Percentiles rank a stretch among this genome's conserved stretches.
phyloP scores from a whole-genome alignment of 139 green algal species.

The Edaphochlamys debaryana region DNA sequence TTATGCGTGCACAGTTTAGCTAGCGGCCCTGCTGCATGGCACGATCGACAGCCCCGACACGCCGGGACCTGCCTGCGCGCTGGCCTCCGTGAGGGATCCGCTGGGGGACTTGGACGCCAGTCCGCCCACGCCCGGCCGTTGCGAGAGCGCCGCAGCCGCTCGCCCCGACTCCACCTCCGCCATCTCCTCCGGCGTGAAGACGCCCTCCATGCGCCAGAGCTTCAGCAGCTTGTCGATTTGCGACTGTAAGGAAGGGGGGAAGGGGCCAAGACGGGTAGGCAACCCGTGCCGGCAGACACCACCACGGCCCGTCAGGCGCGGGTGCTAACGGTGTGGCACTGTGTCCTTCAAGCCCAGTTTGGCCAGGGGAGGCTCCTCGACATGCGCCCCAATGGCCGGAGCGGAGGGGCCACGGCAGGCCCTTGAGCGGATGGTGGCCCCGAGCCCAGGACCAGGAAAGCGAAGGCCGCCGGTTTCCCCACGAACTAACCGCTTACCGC shows the following conservation, averaged over 20 bases:
- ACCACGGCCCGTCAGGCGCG: no score
- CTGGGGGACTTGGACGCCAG: conserved; percentile 29
- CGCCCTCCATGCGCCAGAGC: conserved; percentile 21
- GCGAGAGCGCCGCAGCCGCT: background rate
- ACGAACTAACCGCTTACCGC: background rate
- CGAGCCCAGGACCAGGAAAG: no score
- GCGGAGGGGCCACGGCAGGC: no score
- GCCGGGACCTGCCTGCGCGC: conserved; percentile 35
- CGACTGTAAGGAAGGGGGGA: background rate
- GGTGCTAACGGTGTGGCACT: background rate
- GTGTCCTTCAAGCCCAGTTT: background rate
- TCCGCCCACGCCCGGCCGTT: background rate
- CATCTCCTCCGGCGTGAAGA: conserved; percentile 18
- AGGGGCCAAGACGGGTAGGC: no score
- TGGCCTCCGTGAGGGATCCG: conserved; percentile 38
- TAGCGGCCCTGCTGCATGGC: no score
- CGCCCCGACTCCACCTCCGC: conserved; percentile 19
- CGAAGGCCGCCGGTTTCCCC: background rate
- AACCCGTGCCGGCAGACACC: background rate
- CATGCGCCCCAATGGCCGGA: no score
- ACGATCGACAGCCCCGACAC: no score
- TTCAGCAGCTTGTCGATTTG: conserved; percentile 34
- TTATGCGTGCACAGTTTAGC: no score
- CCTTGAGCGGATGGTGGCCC: no score
- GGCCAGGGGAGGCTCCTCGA: no score